Evolutionary conservation across 805 yeast genomes (phyloP).

Genomic region (Suhomyces sp.): DNA sequence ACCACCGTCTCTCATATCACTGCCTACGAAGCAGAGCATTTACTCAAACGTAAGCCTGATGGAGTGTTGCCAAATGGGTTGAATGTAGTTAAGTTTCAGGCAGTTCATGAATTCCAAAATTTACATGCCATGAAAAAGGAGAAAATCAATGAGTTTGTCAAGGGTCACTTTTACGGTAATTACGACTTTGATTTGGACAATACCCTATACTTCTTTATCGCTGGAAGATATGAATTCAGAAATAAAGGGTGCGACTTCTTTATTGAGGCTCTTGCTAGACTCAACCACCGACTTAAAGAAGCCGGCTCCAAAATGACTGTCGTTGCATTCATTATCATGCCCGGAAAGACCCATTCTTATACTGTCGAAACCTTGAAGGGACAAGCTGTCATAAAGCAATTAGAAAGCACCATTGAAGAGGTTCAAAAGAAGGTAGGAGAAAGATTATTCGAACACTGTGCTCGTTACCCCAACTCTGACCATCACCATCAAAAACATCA

Average conservation of each 20-base stretch:
- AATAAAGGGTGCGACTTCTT: slow-evolving; percentile 96
- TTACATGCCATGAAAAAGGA: slow-evolving; percentile 89
- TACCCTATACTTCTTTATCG: slow-evolving; percentile 91
- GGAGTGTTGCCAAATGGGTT: slow-evolving; percentile 97
- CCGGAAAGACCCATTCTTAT: slow-evolving; percentile 89
- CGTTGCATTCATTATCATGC: slow-evolving; percentile 97
- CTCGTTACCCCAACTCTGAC: slow-evolving; percentile 50
- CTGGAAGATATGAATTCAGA: slow-evolving; percentile 95
- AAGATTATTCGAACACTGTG: slow-evolving; percentile 86
- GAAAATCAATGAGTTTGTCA: slow-evolving; percentile 87
- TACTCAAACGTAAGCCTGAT: slow-evolving; percentile 93
- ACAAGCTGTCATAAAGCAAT: slow-evolving; percentile 91
- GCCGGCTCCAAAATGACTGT: slow-evolving; percentile 85
- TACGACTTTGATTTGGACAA: slow-evolving; percentile 92
- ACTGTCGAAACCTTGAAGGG: slow-evolving; percentile 95
- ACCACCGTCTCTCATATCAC: slow-evolving; percentile 97
- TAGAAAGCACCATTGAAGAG: slow-evolving; percentile 84
- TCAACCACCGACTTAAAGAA: slow-evolving; percentile 82
- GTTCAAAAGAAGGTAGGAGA: slow-evolving; percentile 84
- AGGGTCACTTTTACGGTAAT: slow-evolving; percentile 97
- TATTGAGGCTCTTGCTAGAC: slow-evolving; percentile 87
- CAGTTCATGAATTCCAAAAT: slow-evolving; percentile 97
- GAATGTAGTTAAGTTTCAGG: slow-evolving; percentile 92
- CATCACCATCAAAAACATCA: slow-evolving; percentile 34
- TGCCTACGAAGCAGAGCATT: slow-evolving; percentile 92